A percentile compares a stretch with the other conserved stretches of the same genome.
These are phyloP conservation scores for Acrocalymma vagum DNA, from an alignment of 2,329 filamentous ascomycete genomes.

Conservation along the genomic window DNA sequence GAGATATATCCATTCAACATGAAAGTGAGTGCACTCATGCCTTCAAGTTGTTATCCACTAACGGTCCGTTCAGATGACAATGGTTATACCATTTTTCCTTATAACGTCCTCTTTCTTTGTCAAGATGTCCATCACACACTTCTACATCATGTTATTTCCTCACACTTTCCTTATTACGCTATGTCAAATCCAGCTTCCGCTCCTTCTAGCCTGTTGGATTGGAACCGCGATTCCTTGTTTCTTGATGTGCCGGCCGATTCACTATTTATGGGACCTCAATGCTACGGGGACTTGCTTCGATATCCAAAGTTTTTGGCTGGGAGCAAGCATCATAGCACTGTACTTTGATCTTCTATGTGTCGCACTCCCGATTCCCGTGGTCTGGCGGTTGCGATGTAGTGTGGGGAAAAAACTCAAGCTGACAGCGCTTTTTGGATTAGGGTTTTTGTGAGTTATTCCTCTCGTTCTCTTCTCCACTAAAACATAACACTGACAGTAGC, in stretches of 20 bases:
- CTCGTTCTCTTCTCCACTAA: background rate
- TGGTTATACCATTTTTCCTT: conserved; percentile 2
- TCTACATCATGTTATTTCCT: conserved; percentile 7
- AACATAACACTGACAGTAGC: too few species aligned
- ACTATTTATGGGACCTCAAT: conserved; percentile 1
- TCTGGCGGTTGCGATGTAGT: conserved; percentile 4
- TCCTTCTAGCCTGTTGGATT: conserved; percentile 1
- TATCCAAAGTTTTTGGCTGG: conserved; percentile 4
- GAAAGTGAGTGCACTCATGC: conserved; percentile 5
- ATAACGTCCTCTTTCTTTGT: conserved; percentile 2
- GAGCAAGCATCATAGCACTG: conserved; percentile 3
- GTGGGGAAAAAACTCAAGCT: conserved; percentile 7
- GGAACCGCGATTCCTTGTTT: background rate
- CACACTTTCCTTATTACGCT: background rate
- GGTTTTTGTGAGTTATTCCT: conserved; percentile 7
- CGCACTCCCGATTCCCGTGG: conserved; percentile 5
- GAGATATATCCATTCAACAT: conserved; percentile 1
- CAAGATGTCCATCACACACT: conserved; percentile 12
- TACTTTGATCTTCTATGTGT: conserved; percentile 8
- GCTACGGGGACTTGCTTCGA: conserved; percentile 1
- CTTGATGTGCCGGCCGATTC: conserved; percentile 4
- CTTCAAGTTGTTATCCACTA: background rate
- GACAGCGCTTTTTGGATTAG: conserved; percentile 9
- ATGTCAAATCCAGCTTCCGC: conserved; percentile 1
- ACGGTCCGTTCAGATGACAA: conserved; percentile 5